Evolutionary conservation across 345 rosid genomes (phyloP), one percentile per base, ranked within the genome.

Genomic region (Populus euphratica): DNA sequence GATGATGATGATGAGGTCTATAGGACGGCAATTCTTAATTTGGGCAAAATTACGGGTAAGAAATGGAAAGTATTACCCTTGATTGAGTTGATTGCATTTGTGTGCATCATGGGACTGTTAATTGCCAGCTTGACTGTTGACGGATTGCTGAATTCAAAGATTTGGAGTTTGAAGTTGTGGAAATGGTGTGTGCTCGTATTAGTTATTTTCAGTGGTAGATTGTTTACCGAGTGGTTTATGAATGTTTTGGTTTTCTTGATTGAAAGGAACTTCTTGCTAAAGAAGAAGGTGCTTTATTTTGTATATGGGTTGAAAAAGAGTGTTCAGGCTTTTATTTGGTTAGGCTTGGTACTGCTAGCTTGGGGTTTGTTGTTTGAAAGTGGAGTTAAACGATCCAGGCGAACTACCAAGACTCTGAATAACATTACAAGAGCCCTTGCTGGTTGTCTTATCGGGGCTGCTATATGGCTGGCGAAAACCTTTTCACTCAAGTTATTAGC

Each of bases 201-300:
- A 65, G 91, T 88, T 18, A 81, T 86, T 27, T 84, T 86, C 73
- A 81, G 87, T 44, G 92, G 94, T 43, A 76, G 88, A 67, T 80
- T 90, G 83, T 75, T 87, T 38, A 81, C 87, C 1, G 88, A 78
- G 31, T 86, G 92, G 90, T 76, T 83, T 54, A 81, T 86, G 73
- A 87, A 87, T 47, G 35, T 86, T 35, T 50, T 84, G 72, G 88
- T 89, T 72, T 87, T 89, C 83, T 80, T 84, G 78, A 80, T 89
- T 41, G 92, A 89, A 78, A 87, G 80, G 80, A 89, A 86, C 78
- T 90, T 82, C 70, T 71, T 87, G 87, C 86, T 89, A 36, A 87
- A 79, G 78, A 90, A 90, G 80, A 90, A 90, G 79, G 92, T 90
- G 66, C 69, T 91, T 47, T 91, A 91, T 77, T 91, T 89, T 76